Conservation (phyloP, 1,284 basidiomycete genomes). For the Malassezia arunalokei region DNA sequence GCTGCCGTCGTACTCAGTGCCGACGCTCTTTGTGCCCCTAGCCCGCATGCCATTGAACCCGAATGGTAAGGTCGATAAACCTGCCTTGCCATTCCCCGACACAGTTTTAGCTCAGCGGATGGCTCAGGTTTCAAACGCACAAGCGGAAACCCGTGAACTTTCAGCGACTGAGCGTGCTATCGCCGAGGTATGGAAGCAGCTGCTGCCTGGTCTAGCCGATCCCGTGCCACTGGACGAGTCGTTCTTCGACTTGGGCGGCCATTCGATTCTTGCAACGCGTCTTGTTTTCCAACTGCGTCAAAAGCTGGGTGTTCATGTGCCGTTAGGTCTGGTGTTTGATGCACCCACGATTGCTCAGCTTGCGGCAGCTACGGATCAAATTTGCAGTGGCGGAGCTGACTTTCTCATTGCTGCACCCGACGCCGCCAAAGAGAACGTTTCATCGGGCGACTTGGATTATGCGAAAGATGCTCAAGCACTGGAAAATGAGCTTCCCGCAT, state of each 20-base stretch:
- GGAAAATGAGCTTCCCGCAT: constrained; percentile 45
- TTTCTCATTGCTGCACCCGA: constrained; percentile 13
- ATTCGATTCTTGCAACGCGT: constrained; percentile 93
- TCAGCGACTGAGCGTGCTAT: constrained; percentile 69
- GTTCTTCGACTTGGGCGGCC: constrained; percentile 97
- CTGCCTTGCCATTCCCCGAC: constrained; percentile 94
- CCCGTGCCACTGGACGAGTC: constrained; percentile 78
- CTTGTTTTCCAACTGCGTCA: constrained; percentile 95
- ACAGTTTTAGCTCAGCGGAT: constrained; percentile 57
- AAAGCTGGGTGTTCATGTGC: constrained; percentile 77
- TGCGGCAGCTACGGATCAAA: constrained; percentile 63
- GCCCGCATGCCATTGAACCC: constrained; percentile 94
- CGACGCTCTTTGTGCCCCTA: constrained; percentile 63
- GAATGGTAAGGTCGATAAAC: constrained; percentile 98
- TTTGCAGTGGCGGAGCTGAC: constrained; percentile 70
- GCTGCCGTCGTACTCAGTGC: constrained; percentile 57
- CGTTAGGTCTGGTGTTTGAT: constrained; percentile 84
- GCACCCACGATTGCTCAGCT: constrained; percentile 75
- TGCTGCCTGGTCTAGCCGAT: constrained; percentile 69
- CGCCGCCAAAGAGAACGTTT: no score
- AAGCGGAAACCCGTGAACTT: constrained; percentile 25
- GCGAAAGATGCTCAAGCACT: constrained; percentile 65
- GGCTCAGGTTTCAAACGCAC: constrained; percentile 21
- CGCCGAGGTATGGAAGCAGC: constrained; percentile 61
- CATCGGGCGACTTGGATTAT: constrained; percentile 51